A percentile compares a stretch with the other conserved stretches of the same genome.
phyloP scores from a whole-genome alignment of 495 filamentous ascomycete genomes.

The Tuber aestivum region DNA sequence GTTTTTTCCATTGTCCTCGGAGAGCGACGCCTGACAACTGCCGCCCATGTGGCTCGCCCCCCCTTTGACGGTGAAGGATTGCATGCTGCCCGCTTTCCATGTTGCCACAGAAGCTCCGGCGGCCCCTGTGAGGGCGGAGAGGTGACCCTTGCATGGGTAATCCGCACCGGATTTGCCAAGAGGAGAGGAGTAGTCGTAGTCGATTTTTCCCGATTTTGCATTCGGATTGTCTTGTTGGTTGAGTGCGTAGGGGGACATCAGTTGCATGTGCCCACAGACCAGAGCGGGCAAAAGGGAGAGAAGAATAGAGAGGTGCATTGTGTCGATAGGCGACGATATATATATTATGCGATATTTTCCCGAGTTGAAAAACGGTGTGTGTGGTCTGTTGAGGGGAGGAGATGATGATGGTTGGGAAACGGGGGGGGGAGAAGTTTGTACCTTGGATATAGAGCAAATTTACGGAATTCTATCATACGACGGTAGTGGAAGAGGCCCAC shows the following conservation, averaged over 20 bases:
- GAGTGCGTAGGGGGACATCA: conserved; percentile 54
- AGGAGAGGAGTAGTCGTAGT: conserved; percentile 56
- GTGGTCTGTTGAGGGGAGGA: background rate
- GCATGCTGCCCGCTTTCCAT: conserved; percentile 52
- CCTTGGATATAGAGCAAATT: background rate
- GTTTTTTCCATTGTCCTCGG: conserved; percentile 56
- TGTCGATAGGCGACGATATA: background rate
- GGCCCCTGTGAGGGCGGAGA: conserved; percentile 49
- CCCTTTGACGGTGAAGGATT: conserved; percentile 56
- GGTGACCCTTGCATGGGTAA: conserved; percentile 65
- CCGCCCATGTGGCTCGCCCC: conserved; percentile 58
- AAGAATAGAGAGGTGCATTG: conserved; percentile 31
- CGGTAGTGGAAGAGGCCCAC: background rate
- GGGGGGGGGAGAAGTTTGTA: background rate
- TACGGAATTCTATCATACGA: background rate
- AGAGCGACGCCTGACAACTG: conserved; percentile 58
- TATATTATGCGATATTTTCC: background rate
- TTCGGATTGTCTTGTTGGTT: conserved; percentile 52
- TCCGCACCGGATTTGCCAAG: conserved; percentile 45
- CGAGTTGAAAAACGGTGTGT: background rate
- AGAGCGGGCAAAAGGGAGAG: conserved; percentile 44
- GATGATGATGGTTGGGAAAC: background rate
- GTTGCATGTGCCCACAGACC: conserved; percentile 55
- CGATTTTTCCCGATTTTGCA: conserved; percentile 46
- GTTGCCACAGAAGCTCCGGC: conserved; percentile 48